Conservation (phyloP, 2,329 filamentous ascomycete species). For the Penicillium sp. region DNA sequence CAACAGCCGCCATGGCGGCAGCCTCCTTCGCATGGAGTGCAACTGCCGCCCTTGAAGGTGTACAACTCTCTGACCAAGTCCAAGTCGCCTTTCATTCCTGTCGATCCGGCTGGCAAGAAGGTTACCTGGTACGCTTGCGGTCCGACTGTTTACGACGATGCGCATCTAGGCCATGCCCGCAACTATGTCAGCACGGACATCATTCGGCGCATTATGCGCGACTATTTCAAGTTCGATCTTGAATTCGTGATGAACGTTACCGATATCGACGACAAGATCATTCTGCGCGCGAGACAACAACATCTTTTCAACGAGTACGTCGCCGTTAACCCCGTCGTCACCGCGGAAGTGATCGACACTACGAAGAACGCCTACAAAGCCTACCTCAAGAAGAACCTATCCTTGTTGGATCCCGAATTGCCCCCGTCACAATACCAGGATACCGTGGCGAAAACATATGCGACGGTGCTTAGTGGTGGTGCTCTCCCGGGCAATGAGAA, state of each 20-base stretch:
- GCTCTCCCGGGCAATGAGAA: conserved; percentile 50
- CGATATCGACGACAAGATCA: conserved; percentile 73
- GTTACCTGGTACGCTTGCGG: conserved; percentile 87
- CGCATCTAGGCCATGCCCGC: conserved; percentile 74
- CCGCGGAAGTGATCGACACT: conserved; percentile 45
- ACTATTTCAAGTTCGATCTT: conserved; percentile 79
- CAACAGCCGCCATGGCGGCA: conserved; percentile 46
- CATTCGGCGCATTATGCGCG: conserved; percentile 70
- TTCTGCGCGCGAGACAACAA: conserved; percentile 65
- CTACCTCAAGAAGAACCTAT: conserved; percentile 65
- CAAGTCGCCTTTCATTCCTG: conserved; percentile 69
- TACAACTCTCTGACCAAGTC: conserved; percentile 74
- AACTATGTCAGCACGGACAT: conserved; percentile 93
- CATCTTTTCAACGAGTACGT: conserved; percentile 69
- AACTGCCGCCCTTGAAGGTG: conserved; percentile 59
- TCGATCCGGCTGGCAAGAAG: conserved; percentile 61
- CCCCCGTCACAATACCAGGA: conserved; percentile 46
- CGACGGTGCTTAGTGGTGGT: conserved; percentile 51
- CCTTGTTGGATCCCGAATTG: conserved; percentile 44
- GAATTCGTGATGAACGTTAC: conserved; percentile 93
- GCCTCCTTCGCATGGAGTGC: conserved; percentile 30
- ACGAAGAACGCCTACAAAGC: conserved; percentile 50
- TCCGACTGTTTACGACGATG: conserved; percentile 78
- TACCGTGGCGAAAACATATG: conserved; percentile 50
- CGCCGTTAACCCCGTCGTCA: conserved; percentile 42